Base-by-base conservation (phyloP, 1,139 yeast species). In the Kodamaea sp. region DNA sequence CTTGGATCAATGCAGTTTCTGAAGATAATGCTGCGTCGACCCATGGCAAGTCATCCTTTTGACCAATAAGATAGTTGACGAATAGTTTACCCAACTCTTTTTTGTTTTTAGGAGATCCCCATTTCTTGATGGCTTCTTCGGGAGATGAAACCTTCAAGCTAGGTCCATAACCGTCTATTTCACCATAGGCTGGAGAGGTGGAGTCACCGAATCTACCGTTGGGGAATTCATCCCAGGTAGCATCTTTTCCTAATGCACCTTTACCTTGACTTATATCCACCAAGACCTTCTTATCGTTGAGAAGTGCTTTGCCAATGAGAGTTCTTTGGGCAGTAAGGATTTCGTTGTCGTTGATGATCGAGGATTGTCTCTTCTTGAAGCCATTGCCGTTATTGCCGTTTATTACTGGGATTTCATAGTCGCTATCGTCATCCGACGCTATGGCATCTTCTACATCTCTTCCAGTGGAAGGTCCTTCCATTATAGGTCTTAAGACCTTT, bases 161-260 rank as follows among this genome's bases (percentile, higher is more conserved):
- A 1, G 97, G 96, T 2, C 98, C 97, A 59, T 92, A 92, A 22
- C 97, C 98, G 56, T 90, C 97, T 52, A 90, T 86, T 60, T 90
- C 97, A 64, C 98, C 98, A 61, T 85, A 92, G 0, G 98, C 92
- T 5, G 98, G 98, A 22, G 97, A 89, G 48, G 95, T 74, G 0
- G 97, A 88, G 61, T 94, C 97, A 61, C 98, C 97, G 59, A 89
- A 92, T 63, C 98, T 78, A 52, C 98, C 98, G 56, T 92, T 92
- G 12, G 97, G 95, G 60, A 88, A 92, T 53, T 92, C 98, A 66
- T 92, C 98, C 98, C 98, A 92, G 3, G 94, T 87, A 7, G 96
- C 97, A 59, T 87, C 95, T 46, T 90, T 80, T 16, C 96, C 96
- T 28, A 87, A 57, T 2, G 85, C 78, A 27, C 96, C 96, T 46